A percentile compares a stretch with the other conserved stretches of the same genome.
These are phyloP conservation scores for Aspergillus sclerotiicarbonarius DNA, from an alignment of 495 filamentous ascomycete species.

Conservation along the genomic window DNA sequence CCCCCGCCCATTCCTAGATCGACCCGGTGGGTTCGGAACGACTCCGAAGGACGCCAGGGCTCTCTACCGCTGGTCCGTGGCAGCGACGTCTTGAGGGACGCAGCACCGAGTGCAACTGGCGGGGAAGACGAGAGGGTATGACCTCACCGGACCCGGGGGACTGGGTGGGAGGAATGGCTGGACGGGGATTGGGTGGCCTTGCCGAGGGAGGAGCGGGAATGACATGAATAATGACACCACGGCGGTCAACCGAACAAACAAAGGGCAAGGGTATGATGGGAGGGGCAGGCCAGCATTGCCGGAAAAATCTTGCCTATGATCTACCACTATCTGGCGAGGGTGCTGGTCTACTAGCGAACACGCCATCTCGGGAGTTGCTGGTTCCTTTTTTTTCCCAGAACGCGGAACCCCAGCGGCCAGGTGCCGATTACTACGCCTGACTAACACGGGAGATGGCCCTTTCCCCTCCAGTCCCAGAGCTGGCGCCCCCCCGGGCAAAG, in stretches of 20 bases:
- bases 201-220: neutral
- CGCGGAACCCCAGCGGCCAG: neutral
- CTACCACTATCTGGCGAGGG: neutral
- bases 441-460: neutral
- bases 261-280: too few species aligned
- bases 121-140: neutral
- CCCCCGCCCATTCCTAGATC: neutral
- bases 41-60: neutral
- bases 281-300: neutral
- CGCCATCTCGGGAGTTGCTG: conserved; percentile 7
- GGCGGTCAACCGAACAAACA: neutral
- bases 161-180: neutral
- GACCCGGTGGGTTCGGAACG: neutral
- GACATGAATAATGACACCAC: neutral
- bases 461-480: neutral
- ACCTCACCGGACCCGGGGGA: neutral
- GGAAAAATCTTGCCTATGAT: neutral
- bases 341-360: neutral
- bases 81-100: too few species aligned
- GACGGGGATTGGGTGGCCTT: neutral
- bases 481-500: neutral
- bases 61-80: too few species aligned
- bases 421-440: neutral
- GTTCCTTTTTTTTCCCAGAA: neutral
- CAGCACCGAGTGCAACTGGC: neutral